Conservation (phyloP, 2,329 filamentous ascomycete genomes). For the Beauveria bassiana region DNA sequence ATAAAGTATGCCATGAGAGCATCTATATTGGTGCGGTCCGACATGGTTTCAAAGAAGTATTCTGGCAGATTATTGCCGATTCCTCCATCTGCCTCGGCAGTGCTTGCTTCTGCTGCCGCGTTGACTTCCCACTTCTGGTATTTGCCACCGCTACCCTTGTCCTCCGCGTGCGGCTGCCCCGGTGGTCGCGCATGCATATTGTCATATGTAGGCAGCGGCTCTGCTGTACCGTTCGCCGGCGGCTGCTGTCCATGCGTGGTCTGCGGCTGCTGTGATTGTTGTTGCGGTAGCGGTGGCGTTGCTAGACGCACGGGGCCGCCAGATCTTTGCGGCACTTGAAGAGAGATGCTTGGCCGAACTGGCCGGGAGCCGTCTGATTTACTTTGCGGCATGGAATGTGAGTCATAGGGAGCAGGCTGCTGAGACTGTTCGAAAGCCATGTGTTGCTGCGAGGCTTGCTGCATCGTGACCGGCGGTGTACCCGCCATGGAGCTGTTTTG, state of each 20-base stretch:
- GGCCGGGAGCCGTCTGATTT: constrained; percentile 16
- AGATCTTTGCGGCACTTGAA: constrained; percentile 41
- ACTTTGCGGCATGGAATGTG: neutral
- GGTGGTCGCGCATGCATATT: constrained; percentile 8
- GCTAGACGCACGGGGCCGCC: constrained; percentile 55
- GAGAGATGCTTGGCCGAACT: constrained; percentile 30
- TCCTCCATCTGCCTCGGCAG: neutral
- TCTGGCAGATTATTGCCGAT: constrained; percentile 14
- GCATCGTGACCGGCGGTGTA: constrained; percentile 52
- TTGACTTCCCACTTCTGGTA: neutral
- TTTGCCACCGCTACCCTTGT: neutral
- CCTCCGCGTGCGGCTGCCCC: neutral
- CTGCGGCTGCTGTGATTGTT: neutral
- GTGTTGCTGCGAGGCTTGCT: constrained; percentile 23
- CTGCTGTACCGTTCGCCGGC: neutral
- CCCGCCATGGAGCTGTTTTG: constrained; percentile 47
- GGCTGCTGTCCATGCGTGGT: neutral
- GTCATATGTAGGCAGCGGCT: constrained; percentile 3
- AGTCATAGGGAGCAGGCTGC: neutral
- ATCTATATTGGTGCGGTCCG: constrained; percentile 48
- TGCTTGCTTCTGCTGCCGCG: neutral
- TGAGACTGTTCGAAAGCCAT: neutral
- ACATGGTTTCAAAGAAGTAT: constrained; percentile 28
- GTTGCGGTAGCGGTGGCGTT: constrained; percentile 41
- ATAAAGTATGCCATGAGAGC: constrained; percentile 49